phyloP scores from a whole-genome alignment of 2,329 filamentous ascomycete species.

The Leptographium wingfieldii region DNA sequence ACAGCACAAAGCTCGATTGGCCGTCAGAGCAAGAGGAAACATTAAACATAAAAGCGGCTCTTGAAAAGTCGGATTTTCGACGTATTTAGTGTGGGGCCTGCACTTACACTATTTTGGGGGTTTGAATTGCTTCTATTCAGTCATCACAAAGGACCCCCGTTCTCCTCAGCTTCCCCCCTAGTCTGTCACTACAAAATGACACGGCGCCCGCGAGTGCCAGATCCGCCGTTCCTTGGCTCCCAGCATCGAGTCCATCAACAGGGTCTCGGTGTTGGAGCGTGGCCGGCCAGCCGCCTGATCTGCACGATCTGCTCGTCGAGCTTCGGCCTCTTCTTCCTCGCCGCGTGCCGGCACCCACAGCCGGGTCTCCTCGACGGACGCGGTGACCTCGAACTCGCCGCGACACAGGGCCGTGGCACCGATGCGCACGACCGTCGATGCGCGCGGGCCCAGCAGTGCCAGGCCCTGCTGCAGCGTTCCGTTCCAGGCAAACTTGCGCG shows the following conservation, averaged over 20 bases:
- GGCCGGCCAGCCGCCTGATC: constrained; percentile 17
- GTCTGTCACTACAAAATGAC: constrained; percentile 41
- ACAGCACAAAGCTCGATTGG: no score
- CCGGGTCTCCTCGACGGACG: constrained; percentile 67
- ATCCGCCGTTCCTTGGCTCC: constrained; percentile 48
- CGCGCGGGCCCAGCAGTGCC: constrained; percentile 45
- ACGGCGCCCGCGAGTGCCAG: constrained; percentile 51
- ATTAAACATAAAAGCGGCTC: no score
- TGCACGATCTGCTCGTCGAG: constrained; percentile 5
- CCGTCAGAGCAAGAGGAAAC: no score
- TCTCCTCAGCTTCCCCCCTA: not conserved
- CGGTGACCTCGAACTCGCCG: constrained; percentile 72
- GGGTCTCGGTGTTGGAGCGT: constrained; percentile 40
- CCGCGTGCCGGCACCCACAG: constrained; percentile 28
- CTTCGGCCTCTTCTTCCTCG: constrained; percentile 9
- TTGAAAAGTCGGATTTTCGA: no score
- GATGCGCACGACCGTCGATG: constrained; percentile 47
- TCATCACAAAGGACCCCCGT: no score
- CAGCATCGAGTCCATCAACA: constrained; percentile 46
- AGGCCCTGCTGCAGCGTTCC: constrained; percentile 69
- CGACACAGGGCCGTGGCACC: constrained; percentile 64
- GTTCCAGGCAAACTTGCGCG: constrained; percentile 73
- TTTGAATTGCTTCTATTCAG: no score
- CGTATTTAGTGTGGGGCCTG: no score
- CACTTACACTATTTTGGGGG: no score